phyloP scores from a whole-genome alignment of 140 eudicot species.

The Erigeron philadelphicus region DNA sequence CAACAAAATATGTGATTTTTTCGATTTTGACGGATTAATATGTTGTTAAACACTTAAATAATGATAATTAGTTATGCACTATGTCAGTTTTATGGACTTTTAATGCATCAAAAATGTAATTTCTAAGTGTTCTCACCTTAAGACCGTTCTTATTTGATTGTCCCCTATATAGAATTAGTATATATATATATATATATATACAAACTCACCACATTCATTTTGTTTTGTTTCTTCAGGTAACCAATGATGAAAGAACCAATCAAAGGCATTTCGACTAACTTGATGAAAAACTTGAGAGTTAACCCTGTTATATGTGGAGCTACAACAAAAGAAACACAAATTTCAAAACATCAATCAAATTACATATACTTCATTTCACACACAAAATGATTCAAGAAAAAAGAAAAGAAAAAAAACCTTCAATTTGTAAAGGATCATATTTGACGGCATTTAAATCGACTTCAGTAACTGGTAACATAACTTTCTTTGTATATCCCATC shows the following conservation, averaged over 20 bases:
- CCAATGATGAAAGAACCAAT: conserved; percentile 54
- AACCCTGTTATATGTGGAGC: conserved; percentile 76
- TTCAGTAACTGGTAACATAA: conserved; percentile 34
- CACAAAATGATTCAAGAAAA: background rate
- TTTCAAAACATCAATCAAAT: conserved; percentile 9
- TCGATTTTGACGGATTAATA: no score
- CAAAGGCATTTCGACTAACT: conserved; percentile 48
- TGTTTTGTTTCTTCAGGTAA: conserved; percentile 65
- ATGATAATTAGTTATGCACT: no score
- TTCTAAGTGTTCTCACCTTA: no score
- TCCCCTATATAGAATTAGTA: background rate
- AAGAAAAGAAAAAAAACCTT: conserved; percentile 21
- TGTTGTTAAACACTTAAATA: no score
- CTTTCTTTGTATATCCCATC: conserved; percentile 28
- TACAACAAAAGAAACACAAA: conserved; percentile 31
- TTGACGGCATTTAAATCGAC: conserved; percentile 32
- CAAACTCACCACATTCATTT: conserved; percentile 46
- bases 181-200: background rate
- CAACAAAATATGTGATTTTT: no score
- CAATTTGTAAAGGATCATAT: conserved; percentile 28
- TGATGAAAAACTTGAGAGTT: conserved; percentile 45
- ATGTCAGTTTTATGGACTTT: no score
- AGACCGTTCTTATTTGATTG: no score
- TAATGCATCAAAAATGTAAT: no score
- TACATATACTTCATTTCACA: conserved; percentile 14